Base-by-base conservation (phyloP, 768 basidiomycete genomes). In the Lactarius deliciosus region DNA sequence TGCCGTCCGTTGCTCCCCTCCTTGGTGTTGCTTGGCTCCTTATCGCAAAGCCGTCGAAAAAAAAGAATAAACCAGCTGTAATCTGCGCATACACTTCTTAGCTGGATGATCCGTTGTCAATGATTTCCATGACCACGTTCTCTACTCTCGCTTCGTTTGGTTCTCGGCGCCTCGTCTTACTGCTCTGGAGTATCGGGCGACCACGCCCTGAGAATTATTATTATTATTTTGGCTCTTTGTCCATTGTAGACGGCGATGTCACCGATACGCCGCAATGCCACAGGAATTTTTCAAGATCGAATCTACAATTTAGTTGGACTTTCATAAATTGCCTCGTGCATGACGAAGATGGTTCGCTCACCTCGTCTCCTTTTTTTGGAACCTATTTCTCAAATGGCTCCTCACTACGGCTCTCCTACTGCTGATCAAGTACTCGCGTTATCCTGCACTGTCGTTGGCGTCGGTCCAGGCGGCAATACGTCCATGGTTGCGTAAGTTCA, bases 401-500 rank as follows among this genome's bases (percentile, higher is more conserved):
- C 71, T 68, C 72, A 75, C 53, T 73, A 68, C 61, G 65, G 72
- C 2, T 57, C 71, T n/a, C 75, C 75, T n/a, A 13, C 69, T 57
- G 45, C 72, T 1, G 75, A 86, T 77, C 81, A 82, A 63, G 80
- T 86, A 68, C 74, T 89, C 53, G 82, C 86, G 8, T 74, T 92
- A 53, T 84, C 88, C 18, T 90, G 73, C 69, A 72, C 72, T 3
- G 73, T 74, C 45, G 87, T 92, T n/a, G 91, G 91, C 15, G 87
- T 90, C 43, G 90, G 90, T 34, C 87, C 89, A 20, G 90, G 91
- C 3, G 91, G 91, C 8, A 88, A 88, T 18, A 93, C 91, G 2
- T 84, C 87, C 45, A 89, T 93, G 86, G 80, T 93, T 41, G 91
- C 90, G 91, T 92, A 78, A 69, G 88, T 81, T 41, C 53, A 15